These are phyloP conservation scores for Arthrobotrys iridis DNA, from an alignment of 2,329 filamentous ascomycete species.

Conservation along the genomic window DNA sequence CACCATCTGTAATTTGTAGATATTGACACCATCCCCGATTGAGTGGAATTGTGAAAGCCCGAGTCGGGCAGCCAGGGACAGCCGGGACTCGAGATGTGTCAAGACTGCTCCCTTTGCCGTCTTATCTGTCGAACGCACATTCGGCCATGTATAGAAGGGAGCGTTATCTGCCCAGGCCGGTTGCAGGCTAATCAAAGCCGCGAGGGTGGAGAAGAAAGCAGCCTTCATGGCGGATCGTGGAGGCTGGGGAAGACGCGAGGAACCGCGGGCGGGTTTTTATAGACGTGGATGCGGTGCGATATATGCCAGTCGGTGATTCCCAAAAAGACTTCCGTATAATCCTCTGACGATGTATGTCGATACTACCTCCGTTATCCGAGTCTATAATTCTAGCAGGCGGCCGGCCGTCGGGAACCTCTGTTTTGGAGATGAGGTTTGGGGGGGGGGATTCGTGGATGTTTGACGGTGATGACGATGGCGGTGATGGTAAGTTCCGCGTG, in stretches of 20 bases:
- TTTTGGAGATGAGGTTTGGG: not conserved
- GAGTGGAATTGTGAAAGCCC: slow-evolving; percentile 53
- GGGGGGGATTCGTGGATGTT: not conserved
- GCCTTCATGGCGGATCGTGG: slow-evolving; percentile 44
- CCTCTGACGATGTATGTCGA: not conserved
- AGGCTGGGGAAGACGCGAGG: slow-evolving; percentile 43
- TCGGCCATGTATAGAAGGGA: slow-evolving; percentile 51
- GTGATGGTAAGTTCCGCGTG: slow-evolving; percentile 50
- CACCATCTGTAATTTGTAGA: slow-evolving; percentile 50
- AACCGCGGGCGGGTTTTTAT: not conserved
- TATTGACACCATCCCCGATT: slow-evolving; percentile 34
- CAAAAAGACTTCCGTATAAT: slow-evolving; percentile 1
- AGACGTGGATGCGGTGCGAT: not conserved
- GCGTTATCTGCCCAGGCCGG: slow-evolving; percentile 36
- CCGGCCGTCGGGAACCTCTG: slow-evolving; percentile 11
- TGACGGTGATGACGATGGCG: slow-evolving; percentile 30
- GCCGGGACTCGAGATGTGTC: slow-evolving; percentile 30
- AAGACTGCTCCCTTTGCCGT: slow-evolving; percentile 38
- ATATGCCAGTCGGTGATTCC: not conserved
- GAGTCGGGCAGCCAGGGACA: slow-evolving; percentile 45
- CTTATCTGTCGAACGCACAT: slow-evolving; percentile 14
- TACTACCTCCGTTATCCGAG: not conserved
- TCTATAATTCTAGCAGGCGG: not conserved
- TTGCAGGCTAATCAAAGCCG: slow-evolving; percentile 38
- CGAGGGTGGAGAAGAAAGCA: slow-evolving; percentile 35